Base-by-base conservation (phyloP, 306 rosid genomes). In the Lablab purpureus region DNA sequence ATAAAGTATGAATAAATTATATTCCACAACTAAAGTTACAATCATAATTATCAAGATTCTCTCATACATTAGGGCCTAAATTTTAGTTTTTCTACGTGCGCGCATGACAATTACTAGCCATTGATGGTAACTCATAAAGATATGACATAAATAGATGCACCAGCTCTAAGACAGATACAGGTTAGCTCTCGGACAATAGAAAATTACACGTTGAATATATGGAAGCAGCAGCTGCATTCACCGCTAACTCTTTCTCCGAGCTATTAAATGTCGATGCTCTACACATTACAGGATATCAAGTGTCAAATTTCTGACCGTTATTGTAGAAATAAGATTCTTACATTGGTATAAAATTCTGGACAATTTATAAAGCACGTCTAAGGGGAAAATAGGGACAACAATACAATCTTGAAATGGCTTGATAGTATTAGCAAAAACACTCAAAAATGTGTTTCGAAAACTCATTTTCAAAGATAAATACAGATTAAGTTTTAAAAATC, bases 221-320 rank as follows among this genome's bases (percentile, higher is more conserved):
- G 52, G 98, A 90, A 83, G 99, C 98, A 41, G 99, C 98, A 46
- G 99, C 98, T 47, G 99, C 99, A 77, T 88, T 91, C 15, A 95
- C 88, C 7, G 99, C 91, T 71, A 93, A 78, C 86, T 88, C 97
- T 72, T 87, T 91, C 74, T 91, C 93, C 3, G 95, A 84, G 86
- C 78, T 70, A 81, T 86, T 89, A 80, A 69, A 34, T 81, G 52
- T 60, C 17, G 69, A 64, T 76, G 80, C 45, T 64, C 97, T 92
- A 91, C 83, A 85, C 67, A 19, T 63, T 27, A 75, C 5, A 19
- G 15, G 28, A 67, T 56, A 36, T 19, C 12, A 17, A 49, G 66
- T n/a, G 43, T 76, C 18, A 67, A 8, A 40, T 58, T 23, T 10
- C 47, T 27, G 62, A 59, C 25, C 2, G 3, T 25, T 45, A 4